Percentiles rank a stretch among this genome's conserved stretches.
These are phyloP conservation scores for Elsinoe arachidis DNA, from an alignment of 2,329 filamentous ascomycete genomes.

Conservation along the genomic window DNA sequence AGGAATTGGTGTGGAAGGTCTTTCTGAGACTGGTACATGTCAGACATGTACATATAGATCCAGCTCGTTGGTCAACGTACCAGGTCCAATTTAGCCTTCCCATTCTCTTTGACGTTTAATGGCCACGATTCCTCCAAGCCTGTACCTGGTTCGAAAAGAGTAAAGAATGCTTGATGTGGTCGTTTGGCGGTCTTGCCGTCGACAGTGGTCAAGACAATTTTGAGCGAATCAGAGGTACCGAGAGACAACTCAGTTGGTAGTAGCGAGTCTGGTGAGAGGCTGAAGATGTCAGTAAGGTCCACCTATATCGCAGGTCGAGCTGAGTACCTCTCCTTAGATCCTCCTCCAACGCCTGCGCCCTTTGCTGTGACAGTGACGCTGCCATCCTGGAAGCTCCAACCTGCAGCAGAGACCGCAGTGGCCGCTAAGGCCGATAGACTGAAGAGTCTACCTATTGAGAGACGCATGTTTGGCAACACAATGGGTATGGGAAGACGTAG, in stretches of 20 bases:
- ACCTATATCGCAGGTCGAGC: not conserved
- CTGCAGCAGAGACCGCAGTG: constrained; percentile 42
- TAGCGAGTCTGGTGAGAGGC: constrained; percentile 43
- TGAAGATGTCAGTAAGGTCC: constrained; percentile 21
- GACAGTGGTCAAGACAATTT: constrained; percentile 71
- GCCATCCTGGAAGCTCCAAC: constrained; percentile 67
- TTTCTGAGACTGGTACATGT: constrained; percentile 60
- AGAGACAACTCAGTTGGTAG: constrained; percentile 42
- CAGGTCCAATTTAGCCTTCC: constrained; percentile 76
- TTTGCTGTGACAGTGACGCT: constrained; percentile 57
- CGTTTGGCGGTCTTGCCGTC: constrained; percentile 71
- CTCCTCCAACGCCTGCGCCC: constrained; percentile 42
- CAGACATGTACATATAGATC: not conserved
- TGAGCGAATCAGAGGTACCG: constrained; percentile 58
- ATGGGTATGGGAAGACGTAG: not conserved
- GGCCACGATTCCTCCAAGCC: constrained; percentile 83
- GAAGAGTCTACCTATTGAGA: not conserved
- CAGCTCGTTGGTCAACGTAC: constrained; percentile 42
- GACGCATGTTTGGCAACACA: not conserved
- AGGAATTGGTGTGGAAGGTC: constrained; percentile 82
- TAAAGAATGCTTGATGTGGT: constrained; percentile 88
- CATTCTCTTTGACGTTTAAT: constrained; percentile 73
- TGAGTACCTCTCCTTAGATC: constrained; percentile 50
- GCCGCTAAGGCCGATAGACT: constrained; percentile 21
- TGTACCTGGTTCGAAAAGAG: constrained; percentile 63